Evolutionary conservation across 1,284 basidiomycete species (phyloP).

Genomic region (Cutaneotrichosporon mucoides): DNA sequence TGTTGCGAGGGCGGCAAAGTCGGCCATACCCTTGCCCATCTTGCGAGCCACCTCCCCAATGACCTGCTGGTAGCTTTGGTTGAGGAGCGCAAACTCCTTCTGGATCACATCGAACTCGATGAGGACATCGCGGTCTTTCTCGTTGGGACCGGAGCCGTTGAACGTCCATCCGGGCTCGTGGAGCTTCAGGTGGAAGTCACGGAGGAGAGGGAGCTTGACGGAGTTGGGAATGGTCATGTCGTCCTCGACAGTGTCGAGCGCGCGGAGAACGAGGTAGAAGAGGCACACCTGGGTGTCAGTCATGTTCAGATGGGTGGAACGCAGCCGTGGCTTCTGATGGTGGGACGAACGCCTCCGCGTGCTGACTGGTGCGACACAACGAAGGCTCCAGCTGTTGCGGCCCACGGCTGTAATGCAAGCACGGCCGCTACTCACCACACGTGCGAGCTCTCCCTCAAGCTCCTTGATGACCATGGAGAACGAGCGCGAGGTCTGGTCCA

Average conservation of each 20-base stretch:
- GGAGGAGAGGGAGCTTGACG: slow-evolving; percentile 80
- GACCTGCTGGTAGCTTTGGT: slow-evolving; percentile 68
- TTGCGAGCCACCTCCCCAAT: slow-evolving; percentile 77
- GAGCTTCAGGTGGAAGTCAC: slow-evolving; percentile 77
- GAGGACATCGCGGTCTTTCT: slow-evolving; percentile 85
- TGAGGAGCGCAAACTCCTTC: slow-evolving; percentile 70
- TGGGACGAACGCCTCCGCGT: no score
- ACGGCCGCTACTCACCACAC: slow-evolving; percentile 84
- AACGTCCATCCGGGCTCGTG: slow-evolving; percentile 86
- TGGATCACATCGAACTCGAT: slow-evolving; percentile 82
- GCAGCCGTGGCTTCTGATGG: no score
- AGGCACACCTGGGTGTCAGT: slow-evolving; percentile 70
- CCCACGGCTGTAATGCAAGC: no score
- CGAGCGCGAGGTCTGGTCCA: slow-evolving; percentile 84
- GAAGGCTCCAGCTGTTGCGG: no score
- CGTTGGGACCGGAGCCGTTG: slow-evolving; percentile 72
- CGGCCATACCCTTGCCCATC: slow-evolving; percentile 95
- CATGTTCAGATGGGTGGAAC: no score
- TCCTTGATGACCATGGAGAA: slow-evolving; percentile 96
- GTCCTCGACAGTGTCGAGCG: slow-evolving; percentile 94
- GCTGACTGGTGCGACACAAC: no score
- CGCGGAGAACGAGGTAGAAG: slow-evolving; percentile 92
- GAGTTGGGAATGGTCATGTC: slow-evolving; percentile 93
- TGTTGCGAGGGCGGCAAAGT: slow-evolving; percentile 79
- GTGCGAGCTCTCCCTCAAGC: slow-evolving; percentile 87